Percentiles rank a stretch among this genome's conserved stretches.
phyloP scores from a whole-genome alignment of 2,329 filamentous ascomycete genomes.

The Whalleya microplaca region DNA sequence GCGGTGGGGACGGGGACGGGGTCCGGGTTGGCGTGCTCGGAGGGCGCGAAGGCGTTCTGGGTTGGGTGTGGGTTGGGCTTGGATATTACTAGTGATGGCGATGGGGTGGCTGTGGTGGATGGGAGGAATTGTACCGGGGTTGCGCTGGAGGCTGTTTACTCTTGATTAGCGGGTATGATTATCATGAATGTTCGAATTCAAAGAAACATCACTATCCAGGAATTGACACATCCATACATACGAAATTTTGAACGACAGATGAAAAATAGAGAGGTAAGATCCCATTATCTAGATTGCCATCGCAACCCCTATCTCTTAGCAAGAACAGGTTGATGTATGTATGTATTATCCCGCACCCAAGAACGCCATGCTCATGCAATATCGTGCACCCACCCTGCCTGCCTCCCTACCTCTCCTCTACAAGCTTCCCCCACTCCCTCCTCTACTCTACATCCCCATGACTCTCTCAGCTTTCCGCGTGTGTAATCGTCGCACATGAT shows the following conservation, averaged over 20 bases:
- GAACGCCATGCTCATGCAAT: constrained; percentile 40
- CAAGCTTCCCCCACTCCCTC: constrained; percentile 16
- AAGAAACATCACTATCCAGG: too few species aligned
- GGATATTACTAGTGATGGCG: too few species aligned
- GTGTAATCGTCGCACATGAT: background rate
- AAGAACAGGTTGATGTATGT: background rate
- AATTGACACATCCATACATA: background rate
- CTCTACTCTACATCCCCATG: background rate
- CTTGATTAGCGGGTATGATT: too few species aligned
- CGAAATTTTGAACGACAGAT: background rate
- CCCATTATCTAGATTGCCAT: background rate
- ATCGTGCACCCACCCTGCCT: too few species aligned
- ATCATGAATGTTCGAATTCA: too few species aligned
- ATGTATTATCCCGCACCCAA: constrained; percentile 14
- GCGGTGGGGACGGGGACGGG: too few species aligned
- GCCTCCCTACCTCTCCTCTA: constrained; percentile 6
- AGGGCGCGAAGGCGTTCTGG: too few species aligned
- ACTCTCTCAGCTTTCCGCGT: background rate
- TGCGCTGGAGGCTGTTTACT: too few species aligned
- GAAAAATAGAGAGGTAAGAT: background rate
- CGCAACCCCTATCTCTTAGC: background rate
- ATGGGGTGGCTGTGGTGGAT: too few species aligned
- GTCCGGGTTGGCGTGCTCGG: too few species aligned
- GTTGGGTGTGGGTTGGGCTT: too few species aligned
- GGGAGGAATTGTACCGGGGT: too few species aligned